Conservation (phyloP, 176 grass and related monocot species). For the Zea mays region Zm-B73-REFERENCE-NAM-5.0 NC_050102.1:7751501-7752000, state of each 20-base stretch:
- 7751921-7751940: not conserved
- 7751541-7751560: not conserved
- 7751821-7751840: not conserved
- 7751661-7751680: not conserved
- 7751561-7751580: slow-evolving; percentile 6
- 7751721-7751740: no score
- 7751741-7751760: no score
- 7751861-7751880: not conserved
- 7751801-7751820: no score
- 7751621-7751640: not conserved
- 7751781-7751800: no score
- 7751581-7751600: slow-evolving; percentile 35
- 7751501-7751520: not conserved
- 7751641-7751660: not conserved
- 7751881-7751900: not conserved
- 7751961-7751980: not conserved
- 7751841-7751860: not conserved
- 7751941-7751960: not conserved
- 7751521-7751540: not conserved
- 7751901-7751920: not conserved
- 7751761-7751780: no score
- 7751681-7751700: not conserved
- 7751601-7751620: slow-evolving; percentile 29
- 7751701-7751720: no score
- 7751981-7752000: not conserved